Base-by-base conservation (phyloP, 1,284 basidiomycete species). In the Chondrostereum purpureum region DNA sequence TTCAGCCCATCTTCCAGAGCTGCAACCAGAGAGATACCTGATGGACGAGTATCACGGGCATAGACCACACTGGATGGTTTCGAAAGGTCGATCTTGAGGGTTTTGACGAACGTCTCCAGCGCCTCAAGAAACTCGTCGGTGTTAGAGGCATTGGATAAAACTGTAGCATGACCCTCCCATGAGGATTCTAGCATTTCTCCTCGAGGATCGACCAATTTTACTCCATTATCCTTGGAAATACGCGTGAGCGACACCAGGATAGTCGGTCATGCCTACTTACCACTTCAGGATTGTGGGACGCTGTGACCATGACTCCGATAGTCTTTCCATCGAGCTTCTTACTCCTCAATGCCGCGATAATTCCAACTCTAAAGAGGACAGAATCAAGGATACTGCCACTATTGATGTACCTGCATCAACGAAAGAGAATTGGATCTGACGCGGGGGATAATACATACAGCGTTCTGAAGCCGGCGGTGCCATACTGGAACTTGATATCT, bases 151-250 rank as follows among this genome's bases (percentile, higher is more conserved):
- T 99, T 99, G 49, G 94, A 89, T n/a, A 99, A 70, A 4, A 66
- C 65, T 4, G 96, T 95, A 16, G 95, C 94, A 61, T 95, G 80
- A 0, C 65, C 61, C 65, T 99, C 96, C 96, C 96, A 99, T 23
- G 89, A 78, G 1, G 88, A 72, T 59, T 95, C 89, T n/a, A 99
- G 78, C 96, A 99, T 99, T 65, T 99, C 96, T n/a, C 96, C 96
- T 11, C 82, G 82, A 13, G 96, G 91, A 67, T 99, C 96, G 37
- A 99, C 92, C 42, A 99, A 80, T 66, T 99, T 99, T 51, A 98
- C 92, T 24, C 96, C 96, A 63, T 99, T 99, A 65, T 99, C 96
- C 91, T 97, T 57, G 10, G 22, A 48, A 14, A 37, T 50, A 31
- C 27, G 20, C 21, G 35, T 49, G 42, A 42, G 33, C 40, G 43